Evolutionary conservation across 2,329 filamentous ascomycete genomes (phyloP).

Genomic region (Colletotrichum salicis): DNA sequence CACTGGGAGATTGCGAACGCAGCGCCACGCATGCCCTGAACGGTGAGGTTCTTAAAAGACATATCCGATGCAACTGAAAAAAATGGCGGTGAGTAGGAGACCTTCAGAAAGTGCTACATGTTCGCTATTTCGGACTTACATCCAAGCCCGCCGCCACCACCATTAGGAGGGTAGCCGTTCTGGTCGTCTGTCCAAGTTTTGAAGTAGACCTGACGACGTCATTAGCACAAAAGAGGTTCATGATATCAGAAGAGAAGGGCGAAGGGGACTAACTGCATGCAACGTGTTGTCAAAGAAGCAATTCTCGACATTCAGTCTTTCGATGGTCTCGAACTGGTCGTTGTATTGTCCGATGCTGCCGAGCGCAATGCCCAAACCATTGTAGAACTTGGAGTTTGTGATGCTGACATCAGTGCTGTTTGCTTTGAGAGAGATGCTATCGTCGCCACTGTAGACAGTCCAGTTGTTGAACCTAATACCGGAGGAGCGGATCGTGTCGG

Average conservation of each 20-base stretch:
- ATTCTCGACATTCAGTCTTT: constrained; percentile 52
- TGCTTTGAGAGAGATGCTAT: constrained; percentile 40
- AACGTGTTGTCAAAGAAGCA: constrained; percentile 50
- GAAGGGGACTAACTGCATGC: constrained; percentile 42
- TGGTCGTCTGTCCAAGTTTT: constrained; percentile 61
- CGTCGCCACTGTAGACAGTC: constrained; percentile 42
- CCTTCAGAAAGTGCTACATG: neutral
- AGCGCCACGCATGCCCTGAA: constrained; percentile 35
- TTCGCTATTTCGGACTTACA: constrained; percentile 39
- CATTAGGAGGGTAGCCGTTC: constrained; percentile 57
- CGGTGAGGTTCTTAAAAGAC: constrained; percentile 27
- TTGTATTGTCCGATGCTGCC: constrained; percentile 61
- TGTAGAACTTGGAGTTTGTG: constrained; percentile 52
- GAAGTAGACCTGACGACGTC: constrained; percentile 55
- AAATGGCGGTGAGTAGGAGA: too few relatives aligned
- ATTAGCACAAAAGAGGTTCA: constrained; percentile 52
- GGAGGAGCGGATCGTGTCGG: constrained; percentile 40
- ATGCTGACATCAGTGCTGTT: constrained; percentile 44
- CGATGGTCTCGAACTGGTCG: constrained; percentile 53
- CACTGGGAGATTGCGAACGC: constrained; percentile 47
- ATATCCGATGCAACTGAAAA: constrained; percentile 20
- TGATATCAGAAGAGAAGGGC: constrained; percentile 47
- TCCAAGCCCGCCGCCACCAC: constrained; percentile 59
- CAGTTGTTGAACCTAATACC: constrained; percentile 42
- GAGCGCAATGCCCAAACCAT: constrained; percentile 56